Evolutionary conservation across 2,329 filamentous ascomycete genomes (phyloP).

Genomic region (Colletotrichum lindemuthianum): DNA sequence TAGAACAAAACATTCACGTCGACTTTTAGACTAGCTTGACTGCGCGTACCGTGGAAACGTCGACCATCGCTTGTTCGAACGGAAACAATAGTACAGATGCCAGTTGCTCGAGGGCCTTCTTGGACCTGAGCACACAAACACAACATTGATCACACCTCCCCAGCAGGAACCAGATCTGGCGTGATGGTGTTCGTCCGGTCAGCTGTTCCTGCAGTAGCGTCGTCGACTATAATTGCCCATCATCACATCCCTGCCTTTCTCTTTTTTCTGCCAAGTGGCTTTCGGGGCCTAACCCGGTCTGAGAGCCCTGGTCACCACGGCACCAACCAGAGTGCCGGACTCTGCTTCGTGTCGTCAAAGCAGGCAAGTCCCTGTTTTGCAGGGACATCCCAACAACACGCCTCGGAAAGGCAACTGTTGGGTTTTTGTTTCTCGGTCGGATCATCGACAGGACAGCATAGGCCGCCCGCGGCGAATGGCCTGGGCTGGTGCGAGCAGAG

Average conservation of each 20-base stretch:
- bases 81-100: too few relatives aligned
- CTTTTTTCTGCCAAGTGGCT: constrained; percentile 14
- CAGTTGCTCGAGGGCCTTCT: neutral
- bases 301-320: constrained; percentile 13
- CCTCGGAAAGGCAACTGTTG: neutral
- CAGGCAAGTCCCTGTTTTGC: constrained; percentile 17
- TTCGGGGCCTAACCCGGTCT: constrained; percentile 21
- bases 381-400: neutral
- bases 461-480: neutral
- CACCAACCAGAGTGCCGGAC: constrained; percentile 24
- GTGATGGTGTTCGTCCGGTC: constrained; percentile 21
- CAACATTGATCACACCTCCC: neutral
- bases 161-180: constrained; percentile 16
- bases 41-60: too few relatives aligned
- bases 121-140: neutral
- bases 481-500: neutral
- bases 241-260: neutral
- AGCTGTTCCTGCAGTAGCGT: constrained; percentile 35
- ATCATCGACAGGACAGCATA: neutral
- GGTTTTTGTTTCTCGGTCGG: constrained; percentile 2
- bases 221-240: neutral
- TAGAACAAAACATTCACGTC: too few relatives aligned
- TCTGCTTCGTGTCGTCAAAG: constrained; percentile 7
- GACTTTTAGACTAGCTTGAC: too few relatives aligned
- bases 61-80: too few relatives aligned